A percentile compares a stretch with the other conserved stretches of the same genome.
Conservation (phyloP, 352 stramenopile genomes). For the Pythium aristosporum region DNA sequence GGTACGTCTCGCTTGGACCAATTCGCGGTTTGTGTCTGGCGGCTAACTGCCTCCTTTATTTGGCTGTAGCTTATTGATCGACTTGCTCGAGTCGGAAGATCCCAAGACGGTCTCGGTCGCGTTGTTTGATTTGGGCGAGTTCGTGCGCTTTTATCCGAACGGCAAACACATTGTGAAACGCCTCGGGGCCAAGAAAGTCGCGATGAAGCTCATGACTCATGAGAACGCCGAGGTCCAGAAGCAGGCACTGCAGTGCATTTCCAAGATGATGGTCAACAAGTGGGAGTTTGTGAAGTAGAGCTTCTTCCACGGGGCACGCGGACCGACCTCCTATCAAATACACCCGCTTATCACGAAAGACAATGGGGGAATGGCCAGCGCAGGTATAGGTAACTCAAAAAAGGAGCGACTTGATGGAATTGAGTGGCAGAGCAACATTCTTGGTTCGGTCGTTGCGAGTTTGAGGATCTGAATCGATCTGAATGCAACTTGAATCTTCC, state of each 20-base stretch:
- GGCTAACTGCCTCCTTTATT: neutral
- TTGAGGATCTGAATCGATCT: no score
- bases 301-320: neutral
- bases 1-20: conserved; percentile 33
- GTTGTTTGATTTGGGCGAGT: conserved; percentile 97
- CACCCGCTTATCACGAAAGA: neutral
- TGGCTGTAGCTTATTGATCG: conserved; percentile 88
- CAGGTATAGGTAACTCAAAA: no score
- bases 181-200: conserved; percentile 95
- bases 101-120: conserved; percentile 94
- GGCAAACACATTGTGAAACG: conserved; percentile 95
- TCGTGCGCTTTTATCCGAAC: conserved; percentile 97
- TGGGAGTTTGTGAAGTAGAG: conserved; percentile 93
- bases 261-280: conserved; percentile 99
- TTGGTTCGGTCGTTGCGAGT: no score
- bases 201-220: conserved; percentile 98
- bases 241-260: conserved; percentile 97
- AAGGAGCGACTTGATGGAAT: no score
- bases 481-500: no score
- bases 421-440: no score
- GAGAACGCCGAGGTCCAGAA: conserved; percentile 96
- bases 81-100: conserved; percentile 91
- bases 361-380: no score
- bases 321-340: neutral
- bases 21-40: neutral